A percentile compares a stretch with the other conserved stretches of the same genome.
phyloP scores from a whole-genome alignment of 2,329 filamentous ascomycete genomes.

The Sordariomycetes sp. region DNA sequence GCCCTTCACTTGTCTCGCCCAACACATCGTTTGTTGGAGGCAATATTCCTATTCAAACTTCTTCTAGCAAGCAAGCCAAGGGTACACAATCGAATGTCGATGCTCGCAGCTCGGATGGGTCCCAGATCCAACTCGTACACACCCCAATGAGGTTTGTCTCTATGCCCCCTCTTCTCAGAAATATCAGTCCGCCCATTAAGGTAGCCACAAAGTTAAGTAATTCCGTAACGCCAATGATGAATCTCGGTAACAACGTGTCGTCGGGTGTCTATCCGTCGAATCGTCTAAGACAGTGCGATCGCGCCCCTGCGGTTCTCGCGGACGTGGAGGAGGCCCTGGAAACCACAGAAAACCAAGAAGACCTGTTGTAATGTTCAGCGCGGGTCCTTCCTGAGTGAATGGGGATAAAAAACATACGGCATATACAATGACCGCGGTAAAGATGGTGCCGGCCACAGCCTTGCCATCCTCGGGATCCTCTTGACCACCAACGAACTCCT shows the following conservation, averaged over 20 bases:
- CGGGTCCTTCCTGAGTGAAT: not conserved
- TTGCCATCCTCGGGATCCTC: constrained; percentile 64
- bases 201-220: not conserved
- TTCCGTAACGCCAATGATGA: not conserved
- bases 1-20: too few species aligned
- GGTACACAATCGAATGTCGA: too few species aligned
- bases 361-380: constrained; percentile 39
- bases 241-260: not conserved
- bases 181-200: not conserved
- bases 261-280: not conserved
- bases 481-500: constrained; percentile 70
- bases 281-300: constrained; percentile 55
- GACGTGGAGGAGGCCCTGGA: constrained; percentile 79
- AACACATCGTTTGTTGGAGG: too few species aligned
- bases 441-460: constrained; percentile 76
- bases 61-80: too few species aligned
- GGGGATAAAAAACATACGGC: constrained; percentile 49
- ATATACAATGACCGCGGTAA: constrained; percentile 82
- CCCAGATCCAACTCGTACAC: too few species aligned
- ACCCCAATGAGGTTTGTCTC: not conserved
- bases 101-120: too few species aligned
- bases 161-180: not conserved
- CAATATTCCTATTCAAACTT: too few species aligned
- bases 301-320: constrained; percentile 76
- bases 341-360: constrained; percentile 85